Evolutionary conservation across 2,329 filamentous ascomycete species (phyloP).

Genomic region (Fusarium domesticum): DNA sequence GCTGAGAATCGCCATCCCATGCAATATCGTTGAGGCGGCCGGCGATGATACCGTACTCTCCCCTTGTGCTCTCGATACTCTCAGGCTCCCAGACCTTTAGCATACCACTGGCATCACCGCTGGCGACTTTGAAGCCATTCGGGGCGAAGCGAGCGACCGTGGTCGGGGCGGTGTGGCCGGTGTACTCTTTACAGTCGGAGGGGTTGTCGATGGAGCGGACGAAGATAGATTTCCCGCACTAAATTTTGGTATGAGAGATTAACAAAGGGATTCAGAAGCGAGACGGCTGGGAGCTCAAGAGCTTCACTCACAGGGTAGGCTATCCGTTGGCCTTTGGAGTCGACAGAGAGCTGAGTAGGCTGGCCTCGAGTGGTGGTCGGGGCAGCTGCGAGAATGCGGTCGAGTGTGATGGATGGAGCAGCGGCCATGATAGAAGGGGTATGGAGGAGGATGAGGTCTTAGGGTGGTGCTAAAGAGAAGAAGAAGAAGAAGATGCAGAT

Average conservation of each 20-base stretch:
- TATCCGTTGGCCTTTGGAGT: slow-evolving; percentile 86
- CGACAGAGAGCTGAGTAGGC: slow-evolving; percentile 82
- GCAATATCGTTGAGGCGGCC: slow-evolving; percentile 94
- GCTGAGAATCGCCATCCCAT: slow-evolving; percentile 96
- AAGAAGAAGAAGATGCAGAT: slow-evolving; percentile 1
- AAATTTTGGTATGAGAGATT: slow-evolving; percentile 9
- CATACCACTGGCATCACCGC: slow-evolving; percentile 78
- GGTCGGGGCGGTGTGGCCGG: slow-evolving; percentile 80
- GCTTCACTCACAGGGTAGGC: slow-evolving; percentile 69
- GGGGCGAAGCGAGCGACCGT: slow-evolving; percentile 93
- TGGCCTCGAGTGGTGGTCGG: slow-evolving; percentile 82
- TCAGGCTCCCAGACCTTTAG: slow-evolving; percentile 93
- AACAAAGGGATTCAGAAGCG: slow-evolving; percentile 5
- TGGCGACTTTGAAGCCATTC: slow-evolving; percentile 91
- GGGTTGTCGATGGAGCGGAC: slow-evolving; percentile 92
- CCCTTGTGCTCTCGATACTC: slow-evolving; percentile 80
- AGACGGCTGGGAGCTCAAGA: not conserved
- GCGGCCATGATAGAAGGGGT: slow-evolving; percentile 30
- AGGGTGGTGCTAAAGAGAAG: not conserved
- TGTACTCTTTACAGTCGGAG: slow-evolving; percentile 82
- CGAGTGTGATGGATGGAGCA: slow-evolving; percentile 51
- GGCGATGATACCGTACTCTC: slow-evolving; percentile 91
- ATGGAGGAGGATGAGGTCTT: not conserved
- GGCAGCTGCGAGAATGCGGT: slow-evolving; percentile 77
- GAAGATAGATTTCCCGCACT: slow-evolving; percentile 97